These are phyloP conservation scores for Sporisorium graminicola DNA, from an alignment of 1,284 basidiomycete species.

Conservation along the genomic window DNA sequence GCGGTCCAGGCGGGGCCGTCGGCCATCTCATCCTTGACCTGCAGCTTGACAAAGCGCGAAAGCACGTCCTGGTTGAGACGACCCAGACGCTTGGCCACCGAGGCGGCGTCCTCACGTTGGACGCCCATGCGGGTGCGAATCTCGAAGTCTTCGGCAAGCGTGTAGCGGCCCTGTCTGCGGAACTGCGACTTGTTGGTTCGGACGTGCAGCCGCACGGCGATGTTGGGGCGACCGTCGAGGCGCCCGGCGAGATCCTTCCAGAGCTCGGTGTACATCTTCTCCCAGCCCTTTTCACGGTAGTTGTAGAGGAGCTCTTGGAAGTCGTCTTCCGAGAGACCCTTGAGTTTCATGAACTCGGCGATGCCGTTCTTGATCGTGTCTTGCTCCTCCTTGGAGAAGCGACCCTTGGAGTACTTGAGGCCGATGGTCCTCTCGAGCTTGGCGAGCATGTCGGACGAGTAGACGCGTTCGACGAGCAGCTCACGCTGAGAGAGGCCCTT, in stretches of 20 bases:
- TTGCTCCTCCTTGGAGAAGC: slow-evolving; percentile 45
- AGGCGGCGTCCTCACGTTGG: slow-evolving; percentile 31
- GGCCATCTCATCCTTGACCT: slow-evolving; percentile 43
- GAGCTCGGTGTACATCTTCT: slow-evolving; percentile 50
- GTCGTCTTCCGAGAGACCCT: slow-evolving; percentile 45
- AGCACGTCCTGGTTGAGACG: slow-evolving; percentile 46
- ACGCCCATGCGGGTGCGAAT: slow-evolving; percentile 32
- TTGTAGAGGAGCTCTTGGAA: slow-evolving; percentile 54
- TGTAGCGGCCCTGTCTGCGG: slow-evolving; percentile 47
- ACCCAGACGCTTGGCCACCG: slow-evolving; percentile 52
- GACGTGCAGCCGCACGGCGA: slow-evolving; percentile 46
- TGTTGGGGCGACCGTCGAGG: slow-evolving; percentile 47
- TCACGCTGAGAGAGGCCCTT: slow-evolving; percentile 29
- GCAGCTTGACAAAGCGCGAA: slow-evolving; percentile 45
- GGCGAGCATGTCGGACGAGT: slow-evolving; percentile 49
- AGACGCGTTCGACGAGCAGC: slow-evolving; percentile 53
- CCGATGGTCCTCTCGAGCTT: slow-evolving; percentile 51
- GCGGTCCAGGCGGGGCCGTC: slow-evolving; percentile 36
- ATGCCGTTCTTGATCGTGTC: slow-evolving; percentile 47
- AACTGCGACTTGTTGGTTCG: slow-evolving; percentile 48
- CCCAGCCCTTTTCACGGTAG: slow-evolving; percentile 47
- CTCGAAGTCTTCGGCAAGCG: slow-evolving; percentile 43
- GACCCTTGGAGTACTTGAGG: slow-evolving; percentile 48
- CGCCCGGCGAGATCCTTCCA: slow-evolving; percentile 50
- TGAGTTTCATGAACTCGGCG: slow-evolving; percentile 44